phyloP scores from a whole-genome alignment of 495 filamentous ascomycete species.

The Geoglossum glabrum region DNA sequence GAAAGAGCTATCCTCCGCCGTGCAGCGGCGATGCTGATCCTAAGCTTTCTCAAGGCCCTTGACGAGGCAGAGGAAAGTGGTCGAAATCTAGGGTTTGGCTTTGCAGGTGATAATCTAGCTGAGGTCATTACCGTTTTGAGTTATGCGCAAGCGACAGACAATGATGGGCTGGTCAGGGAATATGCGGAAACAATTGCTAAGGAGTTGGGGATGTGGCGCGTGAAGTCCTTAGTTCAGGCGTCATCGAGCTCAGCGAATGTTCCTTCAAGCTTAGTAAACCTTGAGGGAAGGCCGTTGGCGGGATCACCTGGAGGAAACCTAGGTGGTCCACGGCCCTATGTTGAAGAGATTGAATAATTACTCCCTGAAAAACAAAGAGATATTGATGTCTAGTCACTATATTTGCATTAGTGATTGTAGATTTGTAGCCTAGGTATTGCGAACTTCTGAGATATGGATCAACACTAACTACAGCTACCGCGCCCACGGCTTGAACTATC shows the following conservation, averaged over 20 bases:
- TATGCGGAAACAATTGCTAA: conserved; percentile 53
- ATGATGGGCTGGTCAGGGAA: conserved; percentile 50
- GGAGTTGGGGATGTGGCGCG: conserved; percentile 48
- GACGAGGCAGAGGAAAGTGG: conserved; percentile 34
- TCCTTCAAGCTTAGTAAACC: conserved; percentile 13
- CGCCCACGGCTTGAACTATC: neutral
- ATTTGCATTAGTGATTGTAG: neutral
- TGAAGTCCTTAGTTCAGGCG: conserved; percentile 30
- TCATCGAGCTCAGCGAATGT: neutral
- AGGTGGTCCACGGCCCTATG: conserved; percentile 16
- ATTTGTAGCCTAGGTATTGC: neutral
- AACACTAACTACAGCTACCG: neutral
- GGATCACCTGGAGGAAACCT: conserved; percentile 9
- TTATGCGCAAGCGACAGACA: conserved; percentile 48
- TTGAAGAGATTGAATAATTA: conserved; percentile 35
- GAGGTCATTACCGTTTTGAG: conserved; percentile 40
- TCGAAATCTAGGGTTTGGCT: conserved; percentile 34
- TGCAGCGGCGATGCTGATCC: conserved; percentile 46
- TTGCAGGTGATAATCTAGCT: conserved; percentile 38
- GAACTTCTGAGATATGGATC: neutral
- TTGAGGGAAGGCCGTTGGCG: conserved; percentile 14
- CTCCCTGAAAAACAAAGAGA: neutral
- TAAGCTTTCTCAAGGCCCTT: conserved; percentile 44
- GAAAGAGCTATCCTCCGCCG: conserved; percentile 56
- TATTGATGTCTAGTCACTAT: neutral